Conservation (phyloP, 106 monocot genomes). For the Narthecium ossifragum region DNA sequence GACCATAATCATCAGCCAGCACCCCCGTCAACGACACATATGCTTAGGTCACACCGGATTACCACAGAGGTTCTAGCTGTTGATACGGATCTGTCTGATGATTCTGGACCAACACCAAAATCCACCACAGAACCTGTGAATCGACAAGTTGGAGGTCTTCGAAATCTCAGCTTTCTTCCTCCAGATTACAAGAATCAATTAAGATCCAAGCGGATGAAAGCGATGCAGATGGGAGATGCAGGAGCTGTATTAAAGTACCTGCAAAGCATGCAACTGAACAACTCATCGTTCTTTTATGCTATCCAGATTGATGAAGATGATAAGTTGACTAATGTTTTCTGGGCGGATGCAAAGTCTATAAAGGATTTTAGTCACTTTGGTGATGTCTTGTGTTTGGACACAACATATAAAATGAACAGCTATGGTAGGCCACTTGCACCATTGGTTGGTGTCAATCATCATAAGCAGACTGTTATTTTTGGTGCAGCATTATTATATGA, state of each 20-base stretch:
- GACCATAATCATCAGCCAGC: constrained; percentile 43
- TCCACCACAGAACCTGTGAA: constrained; percentile 8
- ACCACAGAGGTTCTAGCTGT: constrained; percentile 23
- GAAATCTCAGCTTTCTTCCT: constrained; percentile 30
- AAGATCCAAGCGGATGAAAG: constrained; percentile 22
- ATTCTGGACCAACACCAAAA: constrained; percentile 24
- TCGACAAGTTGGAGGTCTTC: constrained; percentile 15
- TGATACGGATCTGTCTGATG: constrained; percentile 33
- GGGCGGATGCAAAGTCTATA: constrained; percentile 35
- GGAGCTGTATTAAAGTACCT: constrained; percentile 33
- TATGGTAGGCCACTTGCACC: constrained; percentile 33
- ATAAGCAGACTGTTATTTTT: constrained; percentile 36
- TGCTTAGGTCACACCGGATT: constrained; percentile 39
- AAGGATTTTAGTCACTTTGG: constrained; percentile 30
- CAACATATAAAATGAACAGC: constrained; percentile 35
- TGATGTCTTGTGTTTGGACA: constrained; percentile 38
- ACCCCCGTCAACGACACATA: constrained; percentile 36
- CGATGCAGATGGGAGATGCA: constrained; percentile 40
- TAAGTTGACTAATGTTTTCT: constrained; percentile 38
- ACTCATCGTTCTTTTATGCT: constrained; percentile 33
- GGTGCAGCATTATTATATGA: constrained; percentile 41
- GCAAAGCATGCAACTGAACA: constrained; percentile 33
- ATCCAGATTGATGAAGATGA: constrained; percentile 48
- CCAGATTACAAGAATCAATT: constrained; percentile 30
- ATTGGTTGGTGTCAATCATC: constrained; percentile 43